Percentiles rank a stretch among this genome's conserved stretches.
Evolutionary conservation across 495 filamentous ascomycete species (phyloP).

Genomic region (Sordaria brevicollis): DNA sequence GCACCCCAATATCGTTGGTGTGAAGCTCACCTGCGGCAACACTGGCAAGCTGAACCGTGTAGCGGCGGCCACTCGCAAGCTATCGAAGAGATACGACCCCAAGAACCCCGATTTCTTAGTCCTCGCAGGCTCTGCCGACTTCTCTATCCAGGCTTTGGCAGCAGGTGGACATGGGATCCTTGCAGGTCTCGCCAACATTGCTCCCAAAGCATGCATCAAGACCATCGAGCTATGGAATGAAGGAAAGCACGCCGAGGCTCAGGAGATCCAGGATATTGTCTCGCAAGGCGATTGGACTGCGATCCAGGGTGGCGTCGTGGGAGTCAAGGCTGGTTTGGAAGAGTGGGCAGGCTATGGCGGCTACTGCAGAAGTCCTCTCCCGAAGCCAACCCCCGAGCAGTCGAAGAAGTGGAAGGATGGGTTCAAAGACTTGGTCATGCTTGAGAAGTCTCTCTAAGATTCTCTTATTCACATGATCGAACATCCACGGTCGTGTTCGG

Average conservation of each 20-base stretch:
- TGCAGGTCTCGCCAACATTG: conserved; percentile 73
- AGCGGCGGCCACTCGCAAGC: conserved; percentile 62
- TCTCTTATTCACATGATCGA: not conserved
- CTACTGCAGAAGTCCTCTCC: conserved; percentile 65
- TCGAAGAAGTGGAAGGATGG: conserved; percentile 52
- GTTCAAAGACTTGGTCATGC: conserved; percentile 62
- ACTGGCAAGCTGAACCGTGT: conserved; percentile 84
- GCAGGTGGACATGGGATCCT: conserved; percentile 83
- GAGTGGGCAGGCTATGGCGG: conserved; percentile 74
- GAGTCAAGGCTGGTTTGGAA: conserved; percentile 71
- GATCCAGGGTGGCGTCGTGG: conserved; percentile 78
- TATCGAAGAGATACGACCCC: conserved; percentile 61
- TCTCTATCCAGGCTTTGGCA: conserved; percentile 73
- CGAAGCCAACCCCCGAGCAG: conserved; percentile 52
- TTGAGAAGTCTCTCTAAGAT: conserved; percentile 44
- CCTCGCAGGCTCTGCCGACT: conserved; percentile 84
- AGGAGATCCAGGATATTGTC: conserved; percentile 67
- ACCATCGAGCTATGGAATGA: conserved; percentile 60
- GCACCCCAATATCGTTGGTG: conserved; percentile 81
- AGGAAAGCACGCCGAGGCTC: conserved; percentile 63
- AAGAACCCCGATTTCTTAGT: conserved; percentile 53
- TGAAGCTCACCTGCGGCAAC: conserved; percentile 90
- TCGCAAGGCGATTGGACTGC: conserved; percentile 80
- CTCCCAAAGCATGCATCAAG: conserved; percentile 64
- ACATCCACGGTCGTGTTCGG: not conserved